Evolutionary conservation across 2,329 filamentous ascomycete genomes (phyloP).

Genomic region (Colletotrichum tofieldiae): DNA sequence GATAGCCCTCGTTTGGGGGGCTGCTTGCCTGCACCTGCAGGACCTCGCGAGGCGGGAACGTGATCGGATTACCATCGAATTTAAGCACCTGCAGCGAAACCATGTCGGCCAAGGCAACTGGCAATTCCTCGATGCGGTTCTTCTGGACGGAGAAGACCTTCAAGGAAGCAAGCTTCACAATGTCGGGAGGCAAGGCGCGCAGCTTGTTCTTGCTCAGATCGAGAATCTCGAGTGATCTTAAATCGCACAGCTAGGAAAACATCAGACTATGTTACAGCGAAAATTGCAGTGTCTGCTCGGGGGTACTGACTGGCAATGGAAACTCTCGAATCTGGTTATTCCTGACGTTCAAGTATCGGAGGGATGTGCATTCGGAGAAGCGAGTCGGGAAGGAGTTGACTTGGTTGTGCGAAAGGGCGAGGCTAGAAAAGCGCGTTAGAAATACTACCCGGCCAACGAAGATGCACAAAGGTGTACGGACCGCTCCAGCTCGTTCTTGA

Average conservation of each 20-base stretch:
- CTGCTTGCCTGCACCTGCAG: slow-evolving; percentile 72
- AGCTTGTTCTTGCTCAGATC: slow-evolving; percentile 94
- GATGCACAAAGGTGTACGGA: slow-evolving; percentile 54
- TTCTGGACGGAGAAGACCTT: slow-evolving; percentile 91
- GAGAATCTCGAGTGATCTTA: slow-evolving; percentile 90
- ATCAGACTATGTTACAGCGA: slow-evolving; percentile 43
- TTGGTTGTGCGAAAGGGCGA: slow-evolving; percentile 87
- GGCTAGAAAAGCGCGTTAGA: slow-evolving; percentile 60
- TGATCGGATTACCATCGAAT: slow-evolving; percentile 85
- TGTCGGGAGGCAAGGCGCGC: slow-evolving; percentile 81
- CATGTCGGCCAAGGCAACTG: slow-evolving; percentile 90
- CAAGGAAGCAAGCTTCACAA: slow-evolving; percentile 85
- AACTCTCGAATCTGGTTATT: slow-evolving; percentile 81
- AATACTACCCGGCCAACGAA: slow-evolving; percentile 16
- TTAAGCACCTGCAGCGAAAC: slow-evolving; percentile 90
- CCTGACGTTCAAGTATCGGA: slow-evolving; percentile 86
- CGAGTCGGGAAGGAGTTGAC: slow-evolving; percentile 78
- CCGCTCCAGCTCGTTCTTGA: slow-evolving; percentile 82
- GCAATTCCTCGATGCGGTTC: slow-evolving; percentile 89
- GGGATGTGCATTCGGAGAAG: slow-evolving; percentile 82
- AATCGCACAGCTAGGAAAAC: slow-evolving; percentile 80
- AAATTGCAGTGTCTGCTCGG: slow-evolving; percentile 11
- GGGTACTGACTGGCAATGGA: slow-evolving; percentile 66
- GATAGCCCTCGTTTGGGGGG: slow-evolving; percentile 68
- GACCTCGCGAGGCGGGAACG: slow-evolving; percentile 82